These are phyloP conservation scores for Agrostemma githago DNA, from an alignment of 148 eudicot genomes.

Conservation along the genomic window DNA sequence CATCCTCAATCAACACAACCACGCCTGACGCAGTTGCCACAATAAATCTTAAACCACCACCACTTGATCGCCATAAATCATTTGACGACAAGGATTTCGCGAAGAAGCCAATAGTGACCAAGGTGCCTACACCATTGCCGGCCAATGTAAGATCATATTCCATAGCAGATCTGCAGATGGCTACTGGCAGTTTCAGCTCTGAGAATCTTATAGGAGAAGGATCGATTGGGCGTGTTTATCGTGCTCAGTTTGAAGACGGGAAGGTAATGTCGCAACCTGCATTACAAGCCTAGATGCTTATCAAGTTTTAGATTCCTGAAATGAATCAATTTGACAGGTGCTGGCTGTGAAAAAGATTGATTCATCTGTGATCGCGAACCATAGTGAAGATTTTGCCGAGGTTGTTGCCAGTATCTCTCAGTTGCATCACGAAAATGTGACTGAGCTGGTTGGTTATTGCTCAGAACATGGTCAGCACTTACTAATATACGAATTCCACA, in stretches of 20 bases:
- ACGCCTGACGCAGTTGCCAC: constrained; percentile 47
- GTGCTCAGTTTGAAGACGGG: constrained; percentile 74
- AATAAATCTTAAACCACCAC: constrained; percentile 68
- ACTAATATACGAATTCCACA: constrained; percentile 75
- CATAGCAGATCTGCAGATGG: constrained; percentile 91
- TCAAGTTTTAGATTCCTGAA: constrained; percentile 8
- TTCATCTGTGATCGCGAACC: constrained; percentile 50
- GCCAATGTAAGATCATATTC: constrained; percentile 66
- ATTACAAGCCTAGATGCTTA: constrained; percentile 4
- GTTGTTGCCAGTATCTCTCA: constrained; percentile 66
- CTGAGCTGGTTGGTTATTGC: constrained; percentile 88
- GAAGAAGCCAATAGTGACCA: constrained; percentile 42
- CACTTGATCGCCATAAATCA: constrained; percentile 60
- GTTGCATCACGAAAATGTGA: constrained; percentile 75
- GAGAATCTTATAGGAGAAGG: constrained; percentile 91
- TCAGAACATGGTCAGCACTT: constrained; percentile 90
- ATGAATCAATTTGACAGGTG: constrained; percentile 42
- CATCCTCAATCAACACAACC: constrained; percentile 42
- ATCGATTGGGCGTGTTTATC: constrained; percentile 81
- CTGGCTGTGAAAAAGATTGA: constrained; percentile 93
- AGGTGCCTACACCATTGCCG: constrained; percentile 51
- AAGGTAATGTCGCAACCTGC: constrained; percentile 41
- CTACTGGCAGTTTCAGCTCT: constrained; percentile 75
- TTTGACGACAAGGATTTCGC: constrained; percentile 69
- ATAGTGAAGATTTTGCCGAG: constrained; percentile 64